Conservation (phyloP, 768 basidiomycete genomes). For the Tricholoma matsutake region DNA sequence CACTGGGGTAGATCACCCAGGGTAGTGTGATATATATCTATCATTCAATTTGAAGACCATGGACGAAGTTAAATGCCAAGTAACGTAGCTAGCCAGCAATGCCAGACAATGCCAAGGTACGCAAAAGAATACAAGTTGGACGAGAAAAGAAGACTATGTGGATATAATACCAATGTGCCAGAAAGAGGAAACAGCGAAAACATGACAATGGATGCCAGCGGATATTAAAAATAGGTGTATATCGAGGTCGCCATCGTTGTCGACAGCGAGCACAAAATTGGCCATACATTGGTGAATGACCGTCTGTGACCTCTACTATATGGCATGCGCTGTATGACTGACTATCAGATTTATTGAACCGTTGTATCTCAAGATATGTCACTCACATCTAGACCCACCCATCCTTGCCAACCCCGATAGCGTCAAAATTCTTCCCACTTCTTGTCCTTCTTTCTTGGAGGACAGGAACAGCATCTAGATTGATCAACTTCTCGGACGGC, state of each 20-base stretch:
- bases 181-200: constrained; percentile 8
- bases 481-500: constrained; percentile 78
- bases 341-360: constrained; percentile 48
- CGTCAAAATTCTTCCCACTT: constrained; percentile 84
- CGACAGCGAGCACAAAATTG: constrained; percentile 14
- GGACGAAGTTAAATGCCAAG: not conserved
- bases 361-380: constrained; percentile 33
- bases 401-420: constrained; percentile 73
- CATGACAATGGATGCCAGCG: constrained; percentile 9
- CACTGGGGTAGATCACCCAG: not conserved
- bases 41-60: not conserved
- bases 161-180: constrained; percentile 5
- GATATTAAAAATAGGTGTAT: constrained; percentile 7
- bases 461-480: constrained; percentile 68
- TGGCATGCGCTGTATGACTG: constrained; percentile 21
- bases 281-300: constrained; percentile 1
- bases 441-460: constrained; percentile 75
- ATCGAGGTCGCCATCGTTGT: not conserved
- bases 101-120: not conserved
- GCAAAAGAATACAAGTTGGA: constrained; percentile 4
- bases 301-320: constrained; percentile 23
- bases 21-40: not conserved
- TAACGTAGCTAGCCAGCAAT: not conserved
- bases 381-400: constrained; percentile 69
- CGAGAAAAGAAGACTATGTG: not conserved